Conservation (phyloP, 257 asterid species). For the Salvia rosmarinus region DNA sequence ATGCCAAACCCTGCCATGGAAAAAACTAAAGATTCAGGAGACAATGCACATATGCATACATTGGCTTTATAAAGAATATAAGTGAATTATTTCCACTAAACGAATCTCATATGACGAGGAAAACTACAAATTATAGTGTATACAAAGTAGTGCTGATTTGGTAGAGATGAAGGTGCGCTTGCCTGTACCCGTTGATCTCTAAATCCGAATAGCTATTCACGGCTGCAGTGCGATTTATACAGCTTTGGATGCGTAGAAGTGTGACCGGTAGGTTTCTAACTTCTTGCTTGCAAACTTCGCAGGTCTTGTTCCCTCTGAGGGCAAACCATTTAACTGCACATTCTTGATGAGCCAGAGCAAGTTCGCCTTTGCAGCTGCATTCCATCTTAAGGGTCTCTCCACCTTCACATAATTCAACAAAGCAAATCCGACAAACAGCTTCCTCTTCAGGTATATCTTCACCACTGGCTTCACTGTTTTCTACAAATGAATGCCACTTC, state of each 20-base stretch:
- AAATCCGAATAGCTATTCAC: constrained; percentile 38
- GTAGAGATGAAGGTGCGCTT: constrained; percentile 28
- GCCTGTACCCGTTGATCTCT: constrained; percentile 86
- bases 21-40: constrained; percentile 1
- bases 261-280: constrained; percentile 84
- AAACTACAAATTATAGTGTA: no score
- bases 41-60: no score
- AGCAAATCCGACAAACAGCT: constrained; percentile 88
- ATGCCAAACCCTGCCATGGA: constrained; percentile 74
- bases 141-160: no score
- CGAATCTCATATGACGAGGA: no score
- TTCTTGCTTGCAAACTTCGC: constrained; percentile 89
- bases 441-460: constrained; percentile 88
- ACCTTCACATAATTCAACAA: constrained; percentile 85
- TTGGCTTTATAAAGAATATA: no score
- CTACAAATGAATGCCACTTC: constrained; percentile 42
- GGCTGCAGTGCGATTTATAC: constrained; percentile 42
- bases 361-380: constrained; percentile 97
- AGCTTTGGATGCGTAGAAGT: constrained; percentile 79
- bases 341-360: constrained; percentile 87
- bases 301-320: constrained; percentile 87
- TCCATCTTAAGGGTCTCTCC: constrained; percentile 95
- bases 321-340: constrained; percentile 91
- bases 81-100: no score
- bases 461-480: constrained; percentile 55